Evolutionary conservation across 306 rosid species (phyloP).

Genomic region (Fragaria ananassa): DNA sequence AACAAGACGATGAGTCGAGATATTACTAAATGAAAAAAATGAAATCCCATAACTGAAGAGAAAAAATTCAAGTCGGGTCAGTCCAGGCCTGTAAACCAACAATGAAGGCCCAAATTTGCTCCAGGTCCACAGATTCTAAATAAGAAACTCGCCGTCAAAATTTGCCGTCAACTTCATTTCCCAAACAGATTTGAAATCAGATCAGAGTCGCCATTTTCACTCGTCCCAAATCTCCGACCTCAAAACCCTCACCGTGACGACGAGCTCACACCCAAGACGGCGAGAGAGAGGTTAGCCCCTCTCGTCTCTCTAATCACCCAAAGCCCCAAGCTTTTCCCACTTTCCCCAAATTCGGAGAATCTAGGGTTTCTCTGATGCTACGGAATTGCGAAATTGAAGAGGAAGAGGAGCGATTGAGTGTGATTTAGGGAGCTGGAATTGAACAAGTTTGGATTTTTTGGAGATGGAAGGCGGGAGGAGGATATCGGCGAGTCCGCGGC

Average conservation of each 20-base stretch:
- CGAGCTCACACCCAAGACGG: not conserved
- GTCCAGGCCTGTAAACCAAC: too few species aligned
- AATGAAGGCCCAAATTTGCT: too few species aligned
- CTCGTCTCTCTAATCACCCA: not conserved
- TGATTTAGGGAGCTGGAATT: not conserved
- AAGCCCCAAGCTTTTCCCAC: slow-evolving; percentile 6
- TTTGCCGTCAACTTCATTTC: not conserved
- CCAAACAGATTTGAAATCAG: not conserved
- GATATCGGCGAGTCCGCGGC: slow-evolving; percentile 62
- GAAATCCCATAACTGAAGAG: too few species aligned
- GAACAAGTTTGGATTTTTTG: not conserved
- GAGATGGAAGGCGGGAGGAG: slow-evolving; percentile 73
- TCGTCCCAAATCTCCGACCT: not conserved
- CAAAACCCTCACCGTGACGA: not conserved
- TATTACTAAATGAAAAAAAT: too few species aligned
- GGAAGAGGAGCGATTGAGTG: not conserved
- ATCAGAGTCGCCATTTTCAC: not conserved
- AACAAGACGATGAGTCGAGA: too few species aligned
- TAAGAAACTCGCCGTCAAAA: too few species aligned
- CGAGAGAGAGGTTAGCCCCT: not conserved
- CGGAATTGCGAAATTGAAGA: not conserved
- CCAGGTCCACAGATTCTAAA: too few species aligned
- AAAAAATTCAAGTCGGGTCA: too few species aligned
- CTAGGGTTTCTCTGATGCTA: slow-evolving; percentile 22
- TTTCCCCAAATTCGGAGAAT: not conserved